A percentile compares a stretch with the other conserved stretches of the same genome.
Conservation (phyloP, 768 basidiomycete species). For the Myochromella boudieri region DNA sequence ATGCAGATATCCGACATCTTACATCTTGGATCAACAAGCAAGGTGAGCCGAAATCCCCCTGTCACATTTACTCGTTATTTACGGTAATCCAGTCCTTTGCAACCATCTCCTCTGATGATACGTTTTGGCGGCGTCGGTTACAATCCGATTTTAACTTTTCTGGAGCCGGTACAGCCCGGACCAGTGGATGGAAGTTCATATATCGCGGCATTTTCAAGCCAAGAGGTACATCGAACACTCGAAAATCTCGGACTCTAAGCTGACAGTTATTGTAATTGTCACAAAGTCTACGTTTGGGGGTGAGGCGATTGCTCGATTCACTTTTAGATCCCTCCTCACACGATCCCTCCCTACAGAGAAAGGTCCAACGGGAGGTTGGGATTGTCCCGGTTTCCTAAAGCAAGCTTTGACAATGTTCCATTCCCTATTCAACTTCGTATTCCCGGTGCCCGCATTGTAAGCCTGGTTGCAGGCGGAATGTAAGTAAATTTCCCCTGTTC, state of each 20-base stretch:
- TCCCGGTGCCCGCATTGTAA: constrained; percentile 63
- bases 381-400: constrained; percentile 33
- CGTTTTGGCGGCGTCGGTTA: constrained; percentile 75
- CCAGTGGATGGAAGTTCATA: constrained; percentile 76
- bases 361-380: constrained; percentile 66
- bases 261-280: constrained; percentile 1
- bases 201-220: constrained; percentile 67
- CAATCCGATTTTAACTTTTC: constrained; percentile 78
- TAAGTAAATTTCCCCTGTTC: constrained; percentile 32
- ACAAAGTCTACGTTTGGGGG: constrained; percentile 54
- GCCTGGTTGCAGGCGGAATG: constrained; percentile 82
- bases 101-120: constrained; percentile 63
- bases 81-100: constrained; percentile 49
- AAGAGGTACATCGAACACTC: constrained; percentile 54
- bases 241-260: constrained; percentile 1
- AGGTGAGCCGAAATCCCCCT: constrained; percentile 27
- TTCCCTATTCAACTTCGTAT: constrained; percentile 65
- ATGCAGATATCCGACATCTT: constrained; percentile 57
- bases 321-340: constrained; percentile 4
- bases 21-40: constrained; percentile 60
- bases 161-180: constrained; percentile 67
- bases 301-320: constrained; percentile 19
- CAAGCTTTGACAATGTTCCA: constrained; percentile 43
- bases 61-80: background rate
- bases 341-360: constrained; percentile 41